Conservation (phyloP, 1,284 basidiomycete species). For the Boletus calvinii region DNA sequence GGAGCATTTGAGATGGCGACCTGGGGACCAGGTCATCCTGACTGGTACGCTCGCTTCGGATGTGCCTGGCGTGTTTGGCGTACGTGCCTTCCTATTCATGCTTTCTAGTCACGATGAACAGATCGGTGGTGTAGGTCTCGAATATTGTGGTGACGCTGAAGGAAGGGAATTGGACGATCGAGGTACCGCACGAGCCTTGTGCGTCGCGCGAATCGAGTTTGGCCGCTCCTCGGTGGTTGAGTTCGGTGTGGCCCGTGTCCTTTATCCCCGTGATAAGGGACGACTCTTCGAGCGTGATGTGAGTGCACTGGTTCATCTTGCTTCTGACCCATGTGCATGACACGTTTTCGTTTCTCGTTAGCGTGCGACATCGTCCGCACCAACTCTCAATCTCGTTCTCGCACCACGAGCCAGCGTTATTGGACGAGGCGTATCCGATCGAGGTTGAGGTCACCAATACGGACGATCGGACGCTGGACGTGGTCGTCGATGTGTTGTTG, state of each 20-base stretch:
- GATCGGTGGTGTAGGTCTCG: conserved; percentile 42
- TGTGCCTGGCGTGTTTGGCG: conserved; percentile 48
- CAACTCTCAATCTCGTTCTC: conserved; percentile 52
- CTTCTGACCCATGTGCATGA: neutral
- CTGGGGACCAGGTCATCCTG: conserved; percentile 52
- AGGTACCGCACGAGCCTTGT: conserved; percentile 52
- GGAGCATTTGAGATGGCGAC: conserved; percentile 55
- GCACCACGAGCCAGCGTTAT: conserved; percentile 66
- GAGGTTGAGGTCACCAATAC: conserved; percentile 62
- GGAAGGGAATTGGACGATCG: conserved; percentile 62
- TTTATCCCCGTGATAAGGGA: conserved; percentile 54
- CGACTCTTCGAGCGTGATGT: conserved; percentile 52
- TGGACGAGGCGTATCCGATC: conserved; percentile 78
- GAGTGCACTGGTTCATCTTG: conserved; percentile 23
- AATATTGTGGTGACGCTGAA: conserved; percentile 51
- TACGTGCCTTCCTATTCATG: conserved; percentile 23
- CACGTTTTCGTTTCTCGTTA: conserved; percentile 25
- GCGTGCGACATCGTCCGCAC: conserved; percentile 66
- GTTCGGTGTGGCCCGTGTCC: conserved; percentile 46
- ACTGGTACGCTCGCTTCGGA: conserved; percentile 54
- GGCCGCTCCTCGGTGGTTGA: conserved; percentile 52
- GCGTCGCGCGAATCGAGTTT: conserved; percentile 35
- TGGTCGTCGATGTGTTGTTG: conserved; percentile 71
- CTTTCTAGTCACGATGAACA: neutral
- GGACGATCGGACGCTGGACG: conserved; percentile 64